A percentile compares a stretch with the other conserved stretches of the same genome.
Evolutionary conservation across 2,329 filamentous ascomycete species (phyloP).

Genomic region (Aspergillus terreus): DNA sequence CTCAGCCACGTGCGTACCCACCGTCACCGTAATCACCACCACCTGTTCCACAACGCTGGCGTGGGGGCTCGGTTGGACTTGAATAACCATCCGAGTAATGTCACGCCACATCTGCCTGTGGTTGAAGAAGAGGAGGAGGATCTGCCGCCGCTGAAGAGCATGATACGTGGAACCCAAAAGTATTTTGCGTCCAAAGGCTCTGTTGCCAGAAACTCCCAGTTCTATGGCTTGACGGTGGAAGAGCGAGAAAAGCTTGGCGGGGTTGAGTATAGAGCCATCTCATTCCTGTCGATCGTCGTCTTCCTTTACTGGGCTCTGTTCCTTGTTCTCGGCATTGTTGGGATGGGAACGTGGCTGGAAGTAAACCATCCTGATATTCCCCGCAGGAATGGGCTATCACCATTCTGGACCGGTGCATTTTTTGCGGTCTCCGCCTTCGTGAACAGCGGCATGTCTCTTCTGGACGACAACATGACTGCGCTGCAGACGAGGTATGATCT

Average conservation of each 20-base stretch:
- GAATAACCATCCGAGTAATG: conserved; percentile 31
- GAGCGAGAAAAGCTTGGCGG: conserved; percentile 42
- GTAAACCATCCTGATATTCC: conserved; percentile 40
- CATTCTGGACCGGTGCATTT: conserved; percentile 48
- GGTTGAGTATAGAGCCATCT: conserved; percentile 41
- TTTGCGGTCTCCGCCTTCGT: conserved; percentile 54
- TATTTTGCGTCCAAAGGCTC: conserved; percentile 28
- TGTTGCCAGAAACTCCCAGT: conserved; percentile 48
- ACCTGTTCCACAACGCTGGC: conserved; percentile 33
- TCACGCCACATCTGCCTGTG: conserved; percentile 17
- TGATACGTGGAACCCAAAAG: conserved; percentile 26
- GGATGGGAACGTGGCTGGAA: conserved; percentile 46
- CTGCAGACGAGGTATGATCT: conserved; percentile 34
- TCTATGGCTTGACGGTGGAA: conserved; percentile 44
- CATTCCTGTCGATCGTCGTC: conserved; percentile 33
- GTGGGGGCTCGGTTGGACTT: conserved; percentile 33
- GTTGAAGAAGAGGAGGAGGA: conserved; percentile 10
- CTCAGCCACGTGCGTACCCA: conserved; percentile 16
- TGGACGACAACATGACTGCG: conserved; percentile 51
- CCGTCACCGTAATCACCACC: conserved; percentile 20
- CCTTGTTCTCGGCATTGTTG: conserved; percentile 45
- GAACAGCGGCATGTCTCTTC: conserved; percentile 53
- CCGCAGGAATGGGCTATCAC: conserved; percentile 45
- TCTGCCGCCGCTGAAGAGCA: conserved; percentile 18
- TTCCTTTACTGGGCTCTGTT: conserved; percentile 47